Evolutionary conservation across 352 stramenopile species (phyloP).

Genomic region (Elongisporangium prolatum): DNA sequence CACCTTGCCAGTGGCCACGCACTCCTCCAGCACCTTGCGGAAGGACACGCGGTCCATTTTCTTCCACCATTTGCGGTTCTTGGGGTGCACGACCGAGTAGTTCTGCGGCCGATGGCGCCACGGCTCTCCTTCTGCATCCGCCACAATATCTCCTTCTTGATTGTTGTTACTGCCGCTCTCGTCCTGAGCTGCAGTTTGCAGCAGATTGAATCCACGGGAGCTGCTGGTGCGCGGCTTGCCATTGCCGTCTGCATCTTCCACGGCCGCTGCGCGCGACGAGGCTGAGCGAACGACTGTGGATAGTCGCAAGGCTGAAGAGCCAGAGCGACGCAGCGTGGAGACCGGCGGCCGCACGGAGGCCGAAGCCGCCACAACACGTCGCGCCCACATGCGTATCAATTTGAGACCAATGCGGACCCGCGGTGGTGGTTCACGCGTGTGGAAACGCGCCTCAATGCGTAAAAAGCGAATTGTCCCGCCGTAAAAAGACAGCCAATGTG

Average conservation of each 20-base stretch:
- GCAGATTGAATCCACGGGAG: neutral
- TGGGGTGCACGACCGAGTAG: constrained; percentile 15
- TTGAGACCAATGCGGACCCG: neutral
- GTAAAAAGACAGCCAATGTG: neutral
- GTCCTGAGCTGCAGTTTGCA: constrained; percentile 1
- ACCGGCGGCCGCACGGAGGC: neutral
- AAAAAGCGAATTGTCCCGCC: neutral
- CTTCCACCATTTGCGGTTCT: constrained; percentile 38
- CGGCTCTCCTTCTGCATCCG: neutral
- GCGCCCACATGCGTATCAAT: neutral
- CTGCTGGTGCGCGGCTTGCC: neutral
- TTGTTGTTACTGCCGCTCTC: constrained; percentile 7
- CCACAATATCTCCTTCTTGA: constrained; percentile 1
- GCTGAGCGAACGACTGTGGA: neutral
- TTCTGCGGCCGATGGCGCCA: constrained; percentile 16
- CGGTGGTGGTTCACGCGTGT: neutral
- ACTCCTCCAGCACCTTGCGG: constrained; percentile 49
- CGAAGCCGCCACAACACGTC: neutral
- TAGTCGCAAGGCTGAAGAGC: neutral
- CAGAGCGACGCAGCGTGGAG: neutral
- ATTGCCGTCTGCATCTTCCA: neutral
- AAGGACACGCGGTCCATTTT: constrained; percentile 62
- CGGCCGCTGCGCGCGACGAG: neutral
- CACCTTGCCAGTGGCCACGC: constrained; percentile 46
- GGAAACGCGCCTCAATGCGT: neutral